Evolutionary conservation across 108 stramenopile genomes (phyloP).

Genomic region (Cyclostephanos invisitatus): DNA sequence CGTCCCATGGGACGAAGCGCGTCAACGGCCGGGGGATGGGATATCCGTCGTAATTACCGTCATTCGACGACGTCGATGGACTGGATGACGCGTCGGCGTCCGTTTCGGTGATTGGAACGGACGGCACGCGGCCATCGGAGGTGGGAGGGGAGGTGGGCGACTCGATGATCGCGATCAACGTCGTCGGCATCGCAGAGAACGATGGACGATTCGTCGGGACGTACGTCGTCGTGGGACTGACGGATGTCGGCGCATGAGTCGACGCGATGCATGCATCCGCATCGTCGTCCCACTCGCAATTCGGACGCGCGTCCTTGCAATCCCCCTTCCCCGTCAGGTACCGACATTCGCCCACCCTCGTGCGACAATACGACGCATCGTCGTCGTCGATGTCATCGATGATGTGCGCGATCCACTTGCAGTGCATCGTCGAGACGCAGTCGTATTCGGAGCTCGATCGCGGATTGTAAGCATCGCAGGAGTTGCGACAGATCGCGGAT

Average conservation of each 20-base stretch:
- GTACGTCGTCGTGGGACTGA: neutral
- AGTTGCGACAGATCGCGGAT: neutral
- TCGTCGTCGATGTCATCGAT: neutral
- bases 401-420: slow-evolving; percentile 3
- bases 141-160: neutral
- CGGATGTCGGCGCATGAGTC: neutral
- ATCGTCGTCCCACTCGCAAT: slow-evolving; percentile 5
- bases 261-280: neutral
- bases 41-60: no score
- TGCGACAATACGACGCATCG: neutral
- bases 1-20: slow-evolving; percentile 10
- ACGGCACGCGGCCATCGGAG: neutral
- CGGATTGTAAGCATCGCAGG: neutral
- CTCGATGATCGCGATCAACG: neutral
- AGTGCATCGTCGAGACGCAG: neutral
- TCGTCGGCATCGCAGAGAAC: no score
- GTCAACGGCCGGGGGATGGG: neutral
- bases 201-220: no score
- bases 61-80: no score
- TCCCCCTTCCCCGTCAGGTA: neutral
- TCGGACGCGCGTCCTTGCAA: neutral
- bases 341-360: neutral
- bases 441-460: neutral
- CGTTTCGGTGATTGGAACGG: no score
- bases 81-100: no score